Evolutionary conservation across 2,329 filamentous ascomycete species (phyloP).

Genomic region (Myriosclerotinia duriaeana): DNA sequence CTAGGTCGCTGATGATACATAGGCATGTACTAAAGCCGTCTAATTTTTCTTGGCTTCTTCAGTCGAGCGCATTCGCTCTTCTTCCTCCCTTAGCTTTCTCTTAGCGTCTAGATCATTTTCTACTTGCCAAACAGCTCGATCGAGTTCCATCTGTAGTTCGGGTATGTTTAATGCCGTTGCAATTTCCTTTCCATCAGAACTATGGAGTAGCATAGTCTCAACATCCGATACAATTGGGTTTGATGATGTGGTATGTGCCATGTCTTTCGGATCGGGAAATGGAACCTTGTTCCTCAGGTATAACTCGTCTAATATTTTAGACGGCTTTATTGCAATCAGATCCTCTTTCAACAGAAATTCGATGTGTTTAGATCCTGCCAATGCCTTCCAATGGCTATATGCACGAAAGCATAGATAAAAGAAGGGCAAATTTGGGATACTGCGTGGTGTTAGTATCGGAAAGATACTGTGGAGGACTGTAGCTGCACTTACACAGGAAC

Average conservation of each 20-base stretch:
- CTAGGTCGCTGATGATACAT: slow-evolving; percentile 1
- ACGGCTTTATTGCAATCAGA: slow-evolving; percentile 65
- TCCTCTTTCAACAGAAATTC: slow-evolving; percentile 76
- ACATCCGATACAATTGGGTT: slow-evolving; percentile 35
- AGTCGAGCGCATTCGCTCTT: slow-evolving; percentile 29
- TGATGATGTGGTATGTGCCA: slow-evolving; percentile 15
- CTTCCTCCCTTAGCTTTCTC: slow-evolving; percentile 34
- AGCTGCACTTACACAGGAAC: slow-evolving; percentile 71
- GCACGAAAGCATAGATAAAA: slow-evolving; percentile 92
- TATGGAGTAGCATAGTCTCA: slow-evolving; percentile 47
- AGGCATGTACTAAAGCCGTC: slow-evolving; percentile 10
- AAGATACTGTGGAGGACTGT: not conserved
- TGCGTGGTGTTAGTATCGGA: slow-evolving; percentile 42
- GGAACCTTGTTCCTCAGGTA: slow-evolving; percentile 51
- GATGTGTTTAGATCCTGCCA: slow-evolving; percentile 80
- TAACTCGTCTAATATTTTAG: slow-evolving; percentile 67
- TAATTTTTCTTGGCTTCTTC: slow-evolving; percentile 31
- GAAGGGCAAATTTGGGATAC: slow-evolving; percentile 90
- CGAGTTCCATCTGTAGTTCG: slow-evolving; percentile 69
- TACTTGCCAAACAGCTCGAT: slow-evolving; percentile 75
- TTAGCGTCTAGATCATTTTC: slow-evolving; percentile 44
- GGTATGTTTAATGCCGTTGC: slow-evolving; percentile 65
- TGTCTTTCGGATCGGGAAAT: slow-evolving; percentile 22
- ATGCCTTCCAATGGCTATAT: slow-evolving; percentile 87
- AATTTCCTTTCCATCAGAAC: slow-evolving; percentile 56